Percentiles rank a stretch among this genome's conserved stretches.
These are phyloP conservation scores for Acrocalymma vagum DNA, from an alignment of 2,329 filamentous ascomycete genomes.

Conservation along the genomic window DNA sequence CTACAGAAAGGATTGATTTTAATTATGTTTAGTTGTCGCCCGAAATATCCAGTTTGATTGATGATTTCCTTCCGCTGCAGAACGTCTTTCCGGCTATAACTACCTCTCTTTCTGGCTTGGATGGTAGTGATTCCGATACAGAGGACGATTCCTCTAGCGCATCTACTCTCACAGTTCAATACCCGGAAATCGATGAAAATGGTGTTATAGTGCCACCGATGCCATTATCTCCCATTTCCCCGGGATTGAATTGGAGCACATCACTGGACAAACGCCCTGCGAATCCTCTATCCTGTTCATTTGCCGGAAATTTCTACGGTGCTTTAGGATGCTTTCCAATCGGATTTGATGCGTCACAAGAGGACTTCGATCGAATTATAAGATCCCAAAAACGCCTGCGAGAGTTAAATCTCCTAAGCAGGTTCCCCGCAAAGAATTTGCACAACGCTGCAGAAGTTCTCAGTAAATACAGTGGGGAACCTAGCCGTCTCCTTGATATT, in stretches of 20 bases:
- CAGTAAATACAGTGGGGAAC: constrained; percentile 20
- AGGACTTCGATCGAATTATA: constrained; percentile 42
- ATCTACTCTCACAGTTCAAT: constrained; percentile 41
- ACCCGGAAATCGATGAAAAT: constrained; percentile 42
- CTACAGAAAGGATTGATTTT: constrained; percentile 2
- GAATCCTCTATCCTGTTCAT: constrained; percentile 44
- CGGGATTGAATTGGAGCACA: constrained; percentile 37
- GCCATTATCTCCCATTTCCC: constrained; percentile 24
- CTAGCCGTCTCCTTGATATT: constrained; percentile 24
- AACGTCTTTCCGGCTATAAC: constrained; percentile 35
- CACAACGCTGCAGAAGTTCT: constrained; percentile 26
- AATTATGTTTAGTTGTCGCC: constrained; percentile 30
- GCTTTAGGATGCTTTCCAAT: constrained; percentile 47
- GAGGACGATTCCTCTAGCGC: constrained; percentile 36
- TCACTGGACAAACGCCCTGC: constrained; percentile 29
- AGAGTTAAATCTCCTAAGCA: constrained; percentile 38
- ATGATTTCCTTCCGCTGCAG: constrained; percentile 40
- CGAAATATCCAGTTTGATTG: constrained; percentile 38
- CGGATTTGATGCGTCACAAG: constrained; percentile 38
- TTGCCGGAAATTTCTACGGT: constrained; percentile 33
- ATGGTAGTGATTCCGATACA: constrained; percentile 28
- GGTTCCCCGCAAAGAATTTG: constrained; percentile 30
- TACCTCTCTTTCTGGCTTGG: constrained; percentile 33
- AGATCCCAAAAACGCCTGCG: constrained; percentile 41
- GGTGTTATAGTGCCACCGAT: constrained; percentile 27